Percentiles rank a stretch among this genome's conserved stretches.
These are phyloP conservation scores for Bipolaris oryzae DNA, from an alignment of 2,329 filamentous ascomycete genomes.

Conservation along the genomic window DNA sequence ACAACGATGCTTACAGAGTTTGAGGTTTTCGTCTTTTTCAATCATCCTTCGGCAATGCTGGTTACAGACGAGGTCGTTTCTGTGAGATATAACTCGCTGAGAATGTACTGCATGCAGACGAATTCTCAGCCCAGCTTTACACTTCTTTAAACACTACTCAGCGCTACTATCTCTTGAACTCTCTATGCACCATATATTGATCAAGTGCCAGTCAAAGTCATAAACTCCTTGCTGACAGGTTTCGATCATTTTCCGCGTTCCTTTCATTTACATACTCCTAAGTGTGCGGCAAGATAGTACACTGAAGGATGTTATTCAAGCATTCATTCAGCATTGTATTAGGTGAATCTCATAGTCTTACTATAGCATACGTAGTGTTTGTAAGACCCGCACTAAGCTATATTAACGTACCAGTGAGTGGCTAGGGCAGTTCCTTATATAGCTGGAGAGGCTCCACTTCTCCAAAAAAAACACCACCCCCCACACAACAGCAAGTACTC, in stretches of 20 bases:
- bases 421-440: no score
- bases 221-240: neutral
- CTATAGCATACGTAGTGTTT: neutral
- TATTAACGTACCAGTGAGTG: neutral
- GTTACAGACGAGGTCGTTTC: neutral
- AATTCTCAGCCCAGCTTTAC: neutral
- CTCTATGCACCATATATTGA: neutral
- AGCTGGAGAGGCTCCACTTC: neutral
- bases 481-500: no score
- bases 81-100: neutral
- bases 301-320: neutral
- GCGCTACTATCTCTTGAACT: neutral
- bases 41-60: neutral
- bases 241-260: neutral
- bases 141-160: neutral
- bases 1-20: neutral
- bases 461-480: neutral
- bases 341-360: neutral
- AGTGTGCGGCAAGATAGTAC: neutral
- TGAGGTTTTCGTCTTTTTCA: neutral
- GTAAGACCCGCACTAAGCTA: neutral
- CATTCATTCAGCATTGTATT: neutral
- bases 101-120: neutral
- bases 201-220: no score
- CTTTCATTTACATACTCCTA: neutral